Percentiles rank a stretch among this genome's conserved stretches.
These are phyloP conservation scores for Dryas integrifolia DNA, from an alignment of 331 rosid species.

Conservation along the genomic window DNA sequence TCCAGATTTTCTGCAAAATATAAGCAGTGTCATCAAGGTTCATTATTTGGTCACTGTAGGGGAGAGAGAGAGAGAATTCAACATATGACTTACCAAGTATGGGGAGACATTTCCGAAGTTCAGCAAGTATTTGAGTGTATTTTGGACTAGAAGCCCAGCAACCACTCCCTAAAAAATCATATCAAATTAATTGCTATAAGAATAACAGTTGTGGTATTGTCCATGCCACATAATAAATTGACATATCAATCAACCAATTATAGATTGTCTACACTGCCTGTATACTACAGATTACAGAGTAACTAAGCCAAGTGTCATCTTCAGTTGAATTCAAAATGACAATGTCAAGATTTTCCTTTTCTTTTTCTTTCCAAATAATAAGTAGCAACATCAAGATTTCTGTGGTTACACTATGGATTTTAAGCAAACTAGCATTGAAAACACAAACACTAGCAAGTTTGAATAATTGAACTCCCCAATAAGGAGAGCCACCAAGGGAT, in stretches of 20 bases:
- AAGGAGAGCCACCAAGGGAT: slow-evolving; percentile 18
- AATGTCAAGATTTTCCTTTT: neutral
- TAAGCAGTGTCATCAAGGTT: neutral
- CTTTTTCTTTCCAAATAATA: neutral
- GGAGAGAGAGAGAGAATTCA: neutral
- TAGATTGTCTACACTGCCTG: neutral
- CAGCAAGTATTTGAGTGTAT: slow-evolving; percentile 81
- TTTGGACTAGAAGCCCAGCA: slow-evolving; percentile 94
- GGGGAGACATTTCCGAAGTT: slow-evolving; percentile 87
- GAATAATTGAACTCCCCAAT: slow-evolving; percentile 1
- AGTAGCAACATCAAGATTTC: neutral
- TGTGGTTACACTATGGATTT: neutral
- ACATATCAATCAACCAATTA: slow-evolving; percentile 13
- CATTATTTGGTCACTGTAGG: too few species aligned
- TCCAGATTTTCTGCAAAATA: slow-evolving; percentile 7
- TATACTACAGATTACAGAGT: neutral
- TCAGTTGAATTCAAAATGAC: neutral
- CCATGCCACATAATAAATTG: slow-evolving; percentile 1
- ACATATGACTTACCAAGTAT: slow-evolving; percentile 58
- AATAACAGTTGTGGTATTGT: neutral
- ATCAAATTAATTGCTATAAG: slow-evolving; percentile 13
- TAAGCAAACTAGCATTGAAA: neutral
- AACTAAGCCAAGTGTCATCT: neutral
- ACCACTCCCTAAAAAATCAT: slow-evolving; percentile 75
- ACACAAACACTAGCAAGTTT: neutral